Base-by-base conservation (phyloP, 768 basidiomycete species). In the Mycena capillaripes region DNA sequence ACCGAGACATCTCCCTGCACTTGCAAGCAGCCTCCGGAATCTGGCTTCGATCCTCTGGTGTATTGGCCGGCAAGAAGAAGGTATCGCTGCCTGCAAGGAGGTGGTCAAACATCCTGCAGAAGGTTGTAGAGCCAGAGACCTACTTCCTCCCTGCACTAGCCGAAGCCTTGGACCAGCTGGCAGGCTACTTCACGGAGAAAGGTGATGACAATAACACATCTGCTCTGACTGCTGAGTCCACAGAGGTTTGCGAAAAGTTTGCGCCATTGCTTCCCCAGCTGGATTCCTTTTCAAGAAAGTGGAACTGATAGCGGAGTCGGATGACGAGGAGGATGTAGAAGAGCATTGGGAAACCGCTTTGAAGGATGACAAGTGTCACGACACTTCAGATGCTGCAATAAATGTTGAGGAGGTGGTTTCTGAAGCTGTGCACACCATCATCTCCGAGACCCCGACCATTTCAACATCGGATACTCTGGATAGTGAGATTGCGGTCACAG, bases 11-110 rank as follows among this genome's bases (percentile, higher is more conserved):
- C 32, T 32, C 4, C 23, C 38, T 3, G 1, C 10, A 14, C 67
- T 69, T 9, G 58, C 67, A 12, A 27, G 9, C 44, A 53, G 67
- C 40, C 58, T 69, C 11, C 58, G 29, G n/a, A 40, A 60, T 60
- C 34, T 40, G 4, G 58, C 58, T 14, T 40, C 67, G 6, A 61
- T 40, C 0, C 32, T 55, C 7, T 27, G 48, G 25, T 19, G 21
- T 2, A 3, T 44, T 21, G 50, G 29, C 23, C 19, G 50, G 11
- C 12, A 23, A 21, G 67, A 60, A 1, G 67, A 60, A 38, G 25
- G 58, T n/a, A 53, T 55, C 19, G 25, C 25, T 0, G 55, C 58
- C 67, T 69, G 44, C 25, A 34, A 52, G 21, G 67, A 69, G 34
- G 67, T 59, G 1, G 36, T 53, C 48, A n/a, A 14, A 8, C 36